These are phyloP conservation scores for Backusella sp. DNA, from an alignment of 192 early-diverging fungal species.

Conservation along the genomic window DNA sequence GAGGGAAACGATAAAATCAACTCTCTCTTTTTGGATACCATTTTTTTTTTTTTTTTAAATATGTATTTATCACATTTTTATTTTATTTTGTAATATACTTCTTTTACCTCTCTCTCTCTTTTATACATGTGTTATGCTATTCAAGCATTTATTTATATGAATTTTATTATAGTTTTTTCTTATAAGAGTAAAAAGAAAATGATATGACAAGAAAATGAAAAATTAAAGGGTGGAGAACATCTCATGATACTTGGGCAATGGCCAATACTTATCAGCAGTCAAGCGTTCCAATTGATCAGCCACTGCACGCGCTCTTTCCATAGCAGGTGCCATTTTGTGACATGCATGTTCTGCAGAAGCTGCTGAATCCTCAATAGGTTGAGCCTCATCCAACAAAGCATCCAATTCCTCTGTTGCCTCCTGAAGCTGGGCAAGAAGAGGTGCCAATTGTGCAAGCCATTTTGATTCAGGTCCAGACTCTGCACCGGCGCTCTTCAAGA, in stretches of 20 bases:
- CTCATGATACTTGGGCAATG: constrained; percentile 96
- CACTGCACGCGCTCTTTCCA: constrained; percentile 67
- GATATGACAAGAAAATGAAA: background rate
- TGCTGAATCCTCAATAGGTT: constrained; percentile 54
- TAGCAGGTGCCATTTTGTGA: constrained; percentile 59
- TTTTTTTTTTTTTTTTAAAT: background rate
- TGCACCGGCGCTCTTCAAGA: constrained; percentile 60
- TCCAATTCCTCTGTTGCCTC: constrained; percentile 52
- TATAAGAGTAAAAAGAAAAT: background rate
- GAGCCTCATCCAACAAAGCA: constrained; percentile 55
- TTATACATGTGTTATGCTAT: background rate
- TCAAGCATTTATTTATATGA: no score
- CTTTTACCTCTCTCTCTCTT: background rate
- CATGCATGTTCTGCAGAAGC: constrained; percentile 66
- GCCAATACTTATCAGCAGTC: constrained; percentile 92
- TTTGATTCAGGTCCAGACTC: constrained; percentile 67
- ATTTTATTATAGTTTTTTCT: background rate
- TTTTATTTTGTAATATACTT: background rate
- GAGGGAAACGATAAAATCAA: background rate
- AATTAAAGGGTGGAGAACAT: constrained; percentile 73
- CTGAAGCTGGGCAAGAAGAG: constrained; percentile 58
- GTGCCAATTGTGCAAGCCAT: constrained; percentile 67
- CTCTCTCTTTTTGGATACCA: background rate
- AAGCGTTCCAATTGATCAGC: constrained; percentile 80
- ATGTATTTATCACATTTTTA: background rate